Base-by-base conservation (phyloP, 495 filamentous ascomycete genomes). In the Cercophora scortea region DNA sequence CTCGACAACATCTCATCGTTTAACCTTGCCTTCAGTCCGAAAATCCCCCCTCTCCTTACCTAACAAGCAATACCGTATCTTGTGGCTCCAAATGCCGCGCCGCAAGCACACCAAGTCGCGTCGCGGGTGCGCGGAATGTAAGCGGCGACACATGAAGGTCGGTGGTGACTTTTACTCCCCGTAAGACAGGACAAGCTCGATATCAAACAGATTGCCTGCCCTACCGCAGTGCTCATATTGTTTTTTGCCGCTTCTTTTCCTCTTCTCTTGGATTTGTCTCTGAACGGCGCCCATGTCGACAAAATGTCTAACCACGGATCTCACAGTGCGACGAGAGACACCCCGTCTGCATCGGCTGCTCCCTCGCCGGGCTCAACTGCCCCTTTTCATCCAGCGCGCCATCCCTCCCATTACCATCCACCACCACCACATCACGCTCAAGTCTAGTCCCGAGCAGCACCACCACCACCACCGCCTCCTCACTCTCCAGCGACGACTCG, bases 61-160 rank as follows among this genome's bases (percentile, higher is more conserved):
- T n/a, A 25, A 25, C 25, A 25, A 25, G 2, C 2, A 25, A 2
- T 25, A 25, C 25, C n/a, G n/a, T n/a, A 5, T 25, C 25, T 25
- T 25, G 25, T 25, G 2, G 25, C 11, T 40, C 17, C 41, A 15
- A 39, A 17, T 1, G 8, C 42, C 17, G 49, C 16, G 67, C 53
- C 17, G 65, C 63, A 35, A 56, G 49, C 59, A 61, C 46, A 46
- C 19, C 12, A 61, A 61, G 32, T 61, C 58, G 6, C 47, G 59
- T 35, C 56, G 58, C 39, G 59, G 59, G 34, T 61, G 59, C 45
- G 34, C 15, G 13, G 59, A 64, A 36, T 71, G 68, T 52, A 71
- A 69, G 47, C 42, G 56, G 39, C 51, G 64, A n/a, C 66, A 66
- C 42, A 60, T 57, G 4, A 61, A 71, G 54, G 25, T 25, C n/a